Evolutionary conservation across 2,329 filamentous ascomycete genomes (phyloP).

Genomic region (Aspergillus versicolor): DNA sequence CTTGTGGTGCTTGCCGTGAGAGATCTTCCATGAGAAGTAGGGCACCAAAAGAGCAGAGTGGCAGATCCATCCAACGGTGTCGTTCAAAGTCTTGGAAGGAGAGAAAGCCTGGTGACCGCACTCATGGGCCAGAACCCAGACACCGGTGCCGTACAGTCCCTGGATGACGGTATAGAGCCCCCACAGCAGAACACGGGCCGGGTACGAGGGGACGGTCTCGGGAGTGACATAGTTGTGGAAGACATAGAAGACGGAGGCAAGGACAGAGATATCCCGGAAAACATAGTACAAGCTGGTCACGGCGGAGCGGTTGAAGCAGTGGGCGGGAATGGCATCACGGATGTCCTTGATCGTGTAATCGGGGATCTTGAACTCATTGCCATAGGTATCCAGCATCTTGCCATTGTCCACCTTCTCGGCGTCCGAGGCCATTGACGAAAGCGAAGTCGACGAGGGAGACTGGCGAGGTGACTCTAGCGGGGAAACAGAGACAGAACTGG

Average conservation of each 20-base stretch:
- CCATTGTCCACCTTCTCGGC: conserved; percentile 55
- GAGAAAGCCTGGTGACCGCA: conserved; percentile 98
- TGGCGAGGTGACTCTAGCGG: conserved; percentile 60
- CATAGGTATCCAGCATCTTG: conserved; percentile 84
- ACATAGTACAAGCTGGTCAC: conserved; percentile 77
- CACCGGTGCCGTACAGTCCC: conserved; percentile 86
- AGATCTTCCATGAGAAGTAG: conserved; percentile 99
- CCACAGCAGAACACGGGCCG: conserved; percentile 66
- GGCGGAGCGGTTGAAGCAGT: conserved; percentile 90
- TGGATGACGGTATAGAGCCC: conserved; percentile 75
- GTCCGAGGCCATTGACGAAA: conserved; percentile 81
- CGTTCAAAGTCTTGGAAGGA: conserved; percentile 84
- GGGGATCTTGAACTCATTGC: conserved; percentile 89
- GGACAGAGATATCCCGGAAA: conserved; percentile 70
- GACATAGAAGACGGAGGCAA: conserved; percentile 77
- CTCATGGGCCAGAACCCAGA: conserved; percentile 97
- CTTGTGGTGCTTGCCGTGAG: conserved; percentile 99
- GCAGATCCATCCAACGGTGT: conserved; percentile 86
- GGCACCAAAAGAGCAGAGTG: conserved; percentile 89
- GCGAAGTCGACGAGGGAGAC: conserved; percentile 80
- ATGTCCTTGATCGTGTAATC: conserved; percentile 98
- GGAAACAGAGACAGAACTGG: conserved; percentile 55
- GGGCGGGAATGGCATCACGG: conserved; percentile 92
- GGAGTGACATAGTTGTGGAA: conserved; percentile 90
- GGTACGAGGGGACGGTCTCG: conserved; percentile 71